phyloP scores from a whole-genome alignment of 176 grass and related monocot species.

The Oryza glaberrima region DNA sequence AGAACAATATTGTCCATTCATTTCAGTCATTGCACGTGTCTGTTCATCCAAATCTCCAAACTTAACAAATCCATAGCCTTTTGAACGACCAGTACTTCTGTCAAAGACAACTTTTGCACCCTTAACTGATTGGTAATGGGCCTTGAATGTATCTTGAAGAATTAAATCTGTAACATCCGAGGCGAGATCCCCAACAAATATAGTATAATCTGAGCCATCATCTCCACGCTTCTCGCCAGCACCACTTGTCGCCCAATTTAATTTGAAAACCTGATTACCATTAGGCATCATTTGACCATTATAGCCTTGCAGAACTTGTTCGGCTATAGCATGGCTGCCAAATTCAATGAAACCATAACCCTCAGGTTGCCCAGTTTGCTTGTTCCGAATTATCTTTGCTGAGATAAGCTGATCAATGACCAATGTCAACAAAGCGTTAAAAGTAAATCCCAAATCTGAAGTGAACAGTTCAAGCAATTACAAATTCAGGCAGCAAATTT shows the following conservation, averaged over 20 bases:
- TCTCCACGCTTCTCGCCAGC: conserved; percentile 63
- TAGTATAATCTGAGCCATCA: conserved; percentile 59
- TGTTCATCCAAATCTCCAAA: conserved; percentile 72
- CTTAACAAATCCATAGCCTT: conserved; percentile 88
- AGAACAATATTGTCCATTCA: conserved; percentile 78
- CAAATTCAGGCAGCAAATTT: background rate
- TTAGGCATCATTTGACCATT: conserved; percentile 90
- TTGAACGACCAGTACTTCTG: conserved; percentile 58
- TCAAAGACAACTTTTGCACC: conserved; percentile 80
- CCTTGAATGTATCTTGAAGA: conserved; percentile 78
- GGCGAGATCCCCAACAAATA: conserved; percentile 79
- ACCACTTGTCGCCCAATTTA: conserved; percentile 62
- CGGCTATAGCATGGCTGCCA: conserved; percentile 56
- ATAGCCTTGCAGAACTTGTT: conserved; percentile 63
- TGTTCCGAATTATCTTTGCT: conserved; percentile 69
- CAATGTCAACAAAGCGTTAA: conserved; percentile 22
- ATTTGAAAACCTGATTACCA: conserved; percentile 53
- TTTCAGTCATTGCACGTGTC: conserved; percentile 78
- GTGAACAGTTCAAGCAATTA: background rate
- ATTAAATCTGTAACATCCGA: conserved; percentile 86
- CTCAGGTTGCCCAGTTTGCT: conserved; percentile 64
- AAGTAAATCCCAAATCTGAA: background rate
- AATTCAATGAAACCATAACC: conserved; percentile 90
- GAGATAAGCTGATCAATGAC: conserved; percentile 48
- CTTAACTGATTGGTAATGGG: conserved; percentile 72